These are phyloP conservation scores for Chrysoporthe deuterocubensis DNA, from an alignment of 2,329 filamentous ascomycete genomes.

Conservation along the genomic window DNA sequence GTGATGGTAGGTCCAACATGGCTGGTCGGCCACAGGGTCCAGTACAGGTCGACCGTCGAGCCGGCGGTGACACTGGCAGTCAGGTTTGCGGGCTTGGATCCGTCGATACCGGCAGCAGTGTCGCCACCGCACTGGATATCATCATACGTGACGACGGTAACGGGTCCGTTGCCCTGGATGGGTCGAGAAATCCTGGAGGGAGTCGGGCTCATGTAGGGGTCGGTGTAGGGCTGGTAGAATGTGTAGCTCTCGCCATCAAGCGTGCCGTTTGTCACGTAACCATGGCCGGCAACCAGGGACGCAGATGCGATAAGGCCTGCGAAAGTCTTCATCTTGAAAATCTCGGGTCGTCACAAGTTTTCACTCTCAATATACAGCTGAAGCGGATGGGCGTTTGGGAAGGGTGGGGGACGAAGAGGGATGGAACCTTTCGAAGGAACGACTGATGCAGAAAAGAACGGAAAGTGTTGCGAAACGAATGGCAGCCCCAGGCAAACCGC, in stretches of 20 bases:
- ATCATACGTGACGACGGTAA: conserved; percentile 54
- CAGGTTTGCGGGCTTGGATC: conserved; percentile 56
- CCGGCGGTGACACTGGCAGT: conserved; percentile 58
- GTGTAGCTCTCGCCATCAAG: conserved; percentile 25
- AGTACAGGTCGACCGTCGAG: conserved; percentile 55
- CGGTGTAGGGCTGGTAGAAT: conserved; percentile 26
- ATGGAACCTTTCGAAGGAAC: conserved; percentile 15
- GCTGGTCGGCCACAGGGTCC: conserved; percentile 54
- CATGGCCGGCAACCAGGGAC: conserved; percentile 26
- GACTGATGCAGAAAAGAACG: conserved; percentile 19
- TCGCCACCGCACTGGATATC: conserved; percentile 63
- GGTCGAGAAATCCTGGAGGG: conserved; percentile 54
- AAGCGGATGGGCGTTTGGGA: too few relatives aligned
- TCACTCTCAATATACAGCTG: conserved; percentile 11
- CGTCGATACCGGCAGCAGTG: conserved; percentile 51
- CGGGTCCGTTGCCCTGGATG: conserved; percentile 62
- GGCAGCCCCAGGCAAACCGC: conserved; percentile 29
- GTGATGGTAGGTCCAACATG: conserved; percentile 43
- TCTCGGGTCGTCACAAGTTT: conserved; percentile 11
- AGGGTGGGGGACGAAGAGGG: not conserved
- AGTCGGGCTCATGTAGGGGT: conserved; percentile 21
- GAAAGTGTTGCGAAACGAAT: conserved; percentile 27
- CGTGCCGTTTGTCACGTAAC: conserved; percentile 27
- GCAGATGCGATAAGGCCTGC: conserved; percentile 23
- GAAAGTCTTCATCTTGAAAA: conserved; percentile 31